These are phyloP conservation scores for Cucurbita moschata DNA, from an alignment of 306 rosid genomes.

Conservation along the genomic window DNA sequence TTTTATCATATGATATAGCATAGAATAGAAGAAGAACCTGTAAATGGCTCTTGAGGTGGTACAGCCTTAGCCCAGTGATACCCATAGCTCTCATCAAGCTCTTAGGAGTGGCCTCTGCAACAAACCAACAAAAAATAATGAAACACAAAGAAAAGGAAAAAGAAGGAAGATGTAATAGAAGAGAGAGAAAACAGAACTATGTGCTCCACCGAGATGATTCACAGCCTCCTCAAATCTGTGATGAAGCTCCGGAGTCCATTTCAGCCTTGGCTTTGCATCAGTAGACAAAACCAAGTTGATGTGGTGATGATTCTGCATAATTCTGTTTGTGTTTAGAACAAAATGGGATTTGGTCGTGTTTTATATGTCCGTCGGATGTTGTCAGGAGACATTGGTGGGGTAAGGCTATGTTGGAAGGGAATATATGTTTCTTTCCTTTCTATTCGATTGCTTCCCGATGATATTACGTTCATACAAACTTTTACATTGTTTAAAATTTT, in stretches of 20 bases:
- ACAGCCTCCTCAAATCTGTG: slow-evolving; percentile 67
- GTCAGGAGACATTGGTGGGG: slow-evolving; percentile 87
- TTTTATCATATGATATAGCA: not conserved
- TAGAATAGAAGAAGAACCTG: slow-evolving; percentile 33
- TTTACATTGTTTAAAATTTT: slow-evolving; percentile 15
- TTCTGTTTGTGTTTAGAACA: not conserved
- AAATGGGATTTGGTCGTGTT: too few relatives aligned
- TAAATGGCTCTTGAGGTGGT: slow-evolving; percentile 97
- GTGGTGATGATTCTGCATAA: slow-evolving; percentile 32
- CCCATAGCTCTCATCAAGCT: slow-evolving; percentile 81
- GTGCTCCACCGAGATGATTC: slow-evolving; percentile 84
- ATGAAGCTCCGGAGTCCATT: slow-evolving; percentile 92
- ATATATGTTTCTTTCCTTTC: slow-evolving; percentile 52
- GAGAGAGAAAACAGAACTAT: slow-evolving; percentile 40
- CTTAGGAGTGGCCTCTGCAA: slow-evolving; percentile 93
- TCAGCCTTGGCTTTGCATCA: slow-evolving; percentile 90
- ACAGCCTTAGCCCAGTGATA: slow-evolving; percentile 78
- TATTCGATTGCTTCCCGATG: slow-evolving; percentile 24
- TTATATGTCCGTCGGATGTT: slow-evolving; percentile 27
- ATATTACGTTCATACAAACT: slow-evolving; percentile 29
- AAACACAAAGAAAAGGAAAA: not conserved
- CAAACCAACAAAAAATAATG: not conserved
- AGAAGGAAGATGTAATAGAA: not conserved
- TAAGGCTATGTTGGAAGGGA: slow-evolving; percentile 61
- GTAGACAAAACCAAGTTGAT: slow-evolving; percentile 83